Conservation (phyloP, 2,329 filamentous ascomycete genomes). For the Trichoderma sp. region DNA sequence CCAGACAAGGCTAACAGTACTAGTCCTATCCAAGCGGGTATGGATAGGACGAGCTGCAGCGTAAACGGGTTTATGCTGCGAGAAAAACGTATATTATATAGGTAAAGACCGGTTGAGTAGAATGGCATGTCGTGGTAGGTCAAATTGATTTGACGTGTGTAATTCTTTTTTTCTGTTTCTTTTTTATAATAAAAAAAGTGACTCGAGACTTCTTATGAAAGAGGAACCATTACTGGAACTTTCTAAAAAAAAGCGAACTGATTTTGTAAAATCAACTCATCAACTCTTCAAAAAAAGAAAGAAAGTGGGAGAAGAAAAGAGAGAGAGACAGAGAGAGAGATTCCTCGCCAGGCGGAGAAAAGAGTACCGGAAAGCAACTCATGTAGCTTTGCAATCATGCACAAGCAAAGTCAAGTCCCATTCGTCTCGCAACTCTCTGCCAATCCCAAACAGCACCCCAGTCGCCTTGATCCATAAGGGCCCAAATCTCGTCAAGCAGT, state of each 20-base stretch:
- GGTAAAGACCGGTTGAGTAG: not conserved
- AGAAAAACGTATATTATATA: slow-evolving; percentile 16
- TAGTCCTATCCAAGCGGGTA: not conserved
- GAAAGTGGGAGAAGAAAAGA: not conserved
- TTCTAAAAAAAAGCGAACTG: slow-evolving; percentile 6
- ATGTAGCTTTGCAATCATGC: slow-evolving; percentile 35
- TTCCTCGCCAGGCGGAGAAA: not conserved
- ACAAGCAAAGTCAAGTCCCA: slow-evolving; percentile 62
- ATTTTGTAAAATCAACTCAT: not conserved
- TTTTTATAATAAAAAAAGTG: not conserved
- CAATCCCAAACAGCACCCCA: slow-evolving; percentile 67
- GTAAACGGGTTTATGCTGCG: not conserved
- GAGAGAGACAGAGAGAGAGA: not conserved
- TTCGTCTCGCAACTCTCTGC: slow-evolving; percentile 58
- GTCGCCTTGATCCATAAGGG: slow-evolving; percentile 60
- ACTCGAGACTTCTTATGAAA: slow-evolving; percentile 1
- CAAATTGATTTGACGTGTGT: not conserved
- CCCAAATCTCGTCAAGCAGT: slow-evolving; percentile 63
- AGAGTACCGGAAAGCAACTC: not conserved
- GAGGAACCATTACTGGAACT: slow-evolving; percentile 8
- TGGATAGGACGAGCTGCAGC: not conserved
- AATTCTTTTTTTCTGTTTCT: not conserved
- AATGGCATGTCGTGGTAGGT: not conserved
- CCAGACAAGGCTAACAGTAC: not conserved
- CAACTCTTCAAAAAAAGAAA: not conserved